These are phyloP conservation scores for Phaeosphaeria sp. DNA, from an alignment of 2,329 filamentous ascomycete genomes.

Conservation along the genomic window DNA sequence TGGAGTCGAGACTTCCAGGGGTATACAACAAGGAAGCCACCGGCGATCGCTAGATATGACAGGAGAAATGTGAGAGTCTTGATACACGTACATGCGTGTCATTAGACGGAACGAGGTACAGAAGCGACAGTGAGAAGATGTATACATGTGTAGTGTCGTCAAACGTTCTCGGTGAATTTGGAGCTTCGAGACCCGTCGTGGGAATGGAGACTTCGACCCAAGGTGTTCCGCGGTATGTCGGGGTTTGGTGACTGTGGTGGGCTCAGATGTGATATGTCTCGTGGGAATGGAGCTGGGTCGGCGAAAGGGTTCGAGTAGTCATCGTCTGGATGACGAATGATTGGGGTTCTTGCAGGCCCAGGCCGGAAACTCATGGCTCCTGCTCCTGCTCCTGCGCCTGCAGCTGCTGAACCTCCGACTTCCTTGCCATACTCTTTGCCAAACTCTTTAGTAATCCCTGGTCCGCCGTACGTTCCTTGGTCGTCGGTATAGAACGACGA, in stretches of 20 bases:
- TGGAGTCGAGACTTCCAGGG: constrained; percentile 18
- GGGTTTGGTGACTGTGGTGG: constrained; percentile 49
- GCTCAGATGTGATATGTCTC: constrained; percentile 38
- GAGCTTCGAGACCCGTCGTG: constrained; percentile 56
- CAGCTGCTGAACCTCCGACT: constrained; percentile 26
- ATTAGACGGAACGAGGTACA: constrained; percentile 23
- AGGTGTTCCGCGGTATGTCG: constrained; percentile 36
- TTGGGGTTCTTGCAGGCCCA: constrained; percentile 70
- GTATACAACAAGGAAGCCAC: constrained; percentile 28
- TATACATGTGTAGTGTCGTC: constrained; percentile 14
- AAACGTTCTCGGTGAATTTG: constrained; percentile 57
- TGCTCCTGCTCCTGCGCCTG: constrained; percentile 26
- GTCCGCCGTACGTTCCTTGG: constrained; percentile 49
- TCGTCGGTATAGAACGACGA: constrained; percentile 56
- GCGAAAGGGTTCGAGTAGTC: constrained; percentile 11
- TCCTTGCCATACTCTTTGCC: constrained; percentile 28
- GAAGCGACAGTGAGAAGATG: constrained; percentile 33
- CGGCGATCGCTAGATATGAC: constrained; percentile 7
- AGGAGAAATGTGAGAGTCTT: constrained; percentile 1
- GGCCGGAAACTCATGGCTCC: constrained; percentile 46
- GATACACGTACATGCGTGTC: constrained; percentile 35
- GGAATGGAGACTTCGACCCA: constrained; percentile 54
- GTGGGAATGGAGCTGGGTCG: constrained; percentile 27
- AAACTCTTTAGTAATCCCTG: constrained; percentile 25
- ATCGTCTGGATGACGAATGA: constrained; percentile 58